phyloP scores from a whole-genome alignment of 2,329 filamentous ascomycete species.

The Lachnellula hyalina region DNA sequence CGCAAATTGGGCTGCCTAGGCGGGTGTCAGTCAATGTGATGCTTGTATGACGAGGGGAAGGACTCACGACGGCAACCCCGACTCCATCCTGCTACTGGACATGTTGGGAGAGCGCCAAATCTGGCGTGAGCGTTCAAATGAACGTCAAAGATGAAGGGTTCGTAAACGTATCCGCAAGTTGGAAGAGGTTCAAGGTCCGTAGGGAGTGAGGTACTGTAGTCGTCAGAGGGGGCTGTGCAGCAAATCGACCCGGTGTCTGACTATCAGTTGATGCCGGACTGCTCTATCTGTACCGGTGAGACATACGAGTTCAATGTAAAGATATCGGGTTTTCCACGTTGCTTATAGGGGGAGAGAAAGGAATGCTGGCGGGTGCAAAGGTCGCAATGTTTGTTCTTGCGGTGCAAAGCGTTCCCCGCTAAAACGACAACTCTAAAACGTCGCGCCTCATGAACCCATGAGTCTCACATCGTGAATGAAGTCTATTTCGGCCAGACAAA shows the following conservation, averaged over 20 bases:
- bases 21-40: constrained; percentile 22
- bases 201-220: constrained; percentile 12
- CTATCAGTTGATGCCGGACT: too few relatives aligned
- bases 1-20: constrained; percentile 77
- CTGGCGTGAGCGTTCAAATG: constrained; percentile 29
- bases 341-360: too few relatives aligned
- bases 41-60: constrained; percentile 9
- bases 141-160: constrained; percentile 25
- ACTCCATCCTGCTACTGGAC: constrained; percentile 48
- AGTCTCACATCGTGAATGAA: constrained; percentile 3
- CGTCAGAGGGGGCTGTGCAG: constrained; percentile 25
- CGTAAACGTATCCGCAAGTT: constrained; percentile 8
- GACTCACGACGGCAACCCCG: constrained; percentile 59
- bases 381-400: too few relatives aligned
- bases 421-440: constrained; percentile 13
- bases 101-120: constrained; percentile 35
- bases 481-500: too few relatives aligned
- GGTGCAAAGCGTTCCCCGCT: constrained; percentile 6
- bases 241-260: not conserved
- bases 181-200: constrained; percentile 9
- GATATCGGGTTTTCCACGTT: too few relatives aligned
- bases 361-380: too few relatives aligned
- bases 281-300: too few relatives aligned
- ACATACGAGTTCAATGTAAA: too few relatives aligned
- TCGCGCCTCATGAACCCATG: constrained; percentile 1